Evolutionary conservation across 1,139 yeast genomes (phyloP).

Genomic region (Zygosaccharomyces pseudobailii): DNA sequence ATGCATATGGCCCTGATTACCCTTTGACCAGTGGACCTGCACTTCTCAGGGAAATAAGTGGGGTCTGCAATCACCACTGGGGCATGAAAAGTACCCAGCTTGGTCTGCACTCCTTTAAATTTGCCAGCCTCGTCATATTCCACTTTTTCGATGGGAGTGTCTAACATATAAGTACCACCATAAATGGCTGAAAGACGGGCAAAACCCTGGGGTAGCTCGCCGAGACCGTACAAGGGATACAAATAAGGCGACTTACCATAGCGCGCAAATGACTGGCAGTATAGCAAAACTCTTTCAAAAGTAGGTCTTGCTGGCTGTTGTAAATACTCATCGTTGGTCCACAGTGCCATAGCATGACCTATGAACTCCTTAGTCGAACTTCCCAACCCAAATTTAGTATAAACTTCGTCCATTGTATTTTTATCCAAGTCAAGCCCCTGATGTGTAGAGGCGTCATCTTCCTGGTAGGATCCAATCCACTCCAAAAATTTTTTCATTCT

Average conservation of each 20-base stretch:
- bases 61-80: constrained; percentile 97
- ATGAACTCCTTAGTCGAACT: constrained; percentile 92
- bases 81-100: constrained; percentile 87
- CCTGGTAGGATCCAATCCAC: constrained; percentile 78
- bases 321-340: constrained; percentile 89
- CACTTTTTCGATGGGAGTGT: constrained; percentile 89
- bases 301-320: constrained; percentile 90
- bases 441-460: constrained; percentile 74
- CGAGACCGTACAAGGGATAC: constrained; percentile 93
- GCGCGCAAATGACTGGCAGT: constrained; percentile 86
- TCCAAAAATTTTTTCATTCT: constrained; percentile 90
- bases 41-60: constrained; percentile 91
- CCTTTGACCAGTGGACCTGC: constrained; percentile 74
- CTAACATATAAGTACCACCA: constrained; percentile 98
- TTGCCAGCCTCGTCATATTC: constrained; percentile 67
- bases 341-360: constrained; percentile 98
- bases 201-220: constrained; percentile 97
- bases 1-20: constrained; percentile 95
- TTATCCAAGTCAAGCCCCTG: constrained; percentile 81
- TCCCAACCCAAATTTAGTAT: constrained; percentile 84
- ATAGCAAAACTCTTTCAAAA: constrained; percentile 76
- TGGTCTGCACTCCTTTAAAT: constrained; percentile 82
- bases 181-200: constrained; percentile 95
- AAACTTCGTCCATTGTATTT: constrained; percentile 90
- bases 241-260: constrained; percentile 96